Percentiles rank a stretch among this genome's conserved stretches.
phyloP scores from a whole-genome alignment of 768 basidiomycete species.

The Crassisporium funariophilum region DNA sequence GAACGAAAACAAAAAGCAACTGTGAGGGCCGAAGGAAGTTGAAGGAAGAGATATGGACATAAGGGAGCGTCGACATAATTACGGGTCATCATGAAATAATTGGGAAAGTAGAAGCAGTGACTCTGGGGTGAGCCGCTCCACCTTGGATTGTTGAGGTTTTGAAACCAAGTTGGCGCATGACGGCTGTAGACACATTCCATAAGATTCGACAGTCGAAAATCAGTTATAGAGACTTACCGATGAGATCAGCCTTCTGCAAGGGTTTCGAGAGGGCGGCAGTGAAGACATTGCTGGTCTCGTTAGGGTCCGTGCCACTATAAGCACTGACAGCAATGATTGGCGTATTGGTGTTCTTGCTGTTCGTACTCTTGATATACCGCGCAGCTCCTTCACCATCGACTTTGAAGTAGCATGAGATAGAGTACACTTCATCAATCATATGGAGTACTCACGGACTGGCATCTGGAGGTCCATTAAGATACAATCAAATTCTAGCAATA shows the following conservation, averaged over 20 bases:
- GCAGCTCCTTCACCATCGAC: conserved; percentile 98
- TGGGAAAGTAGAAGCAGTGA: conserved; percentile 48
- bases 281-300: conserved; percentile 69
- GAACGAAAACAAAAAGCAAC: conserved; percentile 28
- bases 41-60: conserved; percentile 18
- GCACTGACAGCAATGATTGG: conserved; percentile 93
- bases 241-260: conserved; percentile 82
- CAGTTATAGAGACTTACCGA: conserved; percentile 42
- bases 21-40: conserved; percentile 13
- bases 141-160: conserved; percentile 77
- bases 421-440: background rate
- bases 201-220: background rate
- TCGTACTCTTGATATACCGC: conserved; percentile 95
- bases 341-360: conserved; percentile 90
- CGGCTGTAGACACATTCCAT: conserved; percentile 33
- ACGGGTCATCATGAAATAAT: conserved; percentile 36
- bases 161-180: conserved; percentile 89
- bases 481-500: conserved; percentile 80
- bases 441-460: conserved; percentile 74
- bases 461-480: conserved; percentile 96
- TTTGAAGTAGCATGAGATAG: conserved; percentile 24
- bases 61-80: conserved; percentile 23
- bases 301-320: conserved; percentile 72
- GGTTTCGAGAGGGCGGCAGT: conserved; percentile 87
- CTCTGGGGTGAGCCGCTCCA: conserved; percentile 51